A percentile compares a stretch with the other conserved stretches of the same genome.
phyloP scores from a whole-genome alignment of 2,329 filamentous ascomycete genomes.

The Neobulgaria alba region DNA sequence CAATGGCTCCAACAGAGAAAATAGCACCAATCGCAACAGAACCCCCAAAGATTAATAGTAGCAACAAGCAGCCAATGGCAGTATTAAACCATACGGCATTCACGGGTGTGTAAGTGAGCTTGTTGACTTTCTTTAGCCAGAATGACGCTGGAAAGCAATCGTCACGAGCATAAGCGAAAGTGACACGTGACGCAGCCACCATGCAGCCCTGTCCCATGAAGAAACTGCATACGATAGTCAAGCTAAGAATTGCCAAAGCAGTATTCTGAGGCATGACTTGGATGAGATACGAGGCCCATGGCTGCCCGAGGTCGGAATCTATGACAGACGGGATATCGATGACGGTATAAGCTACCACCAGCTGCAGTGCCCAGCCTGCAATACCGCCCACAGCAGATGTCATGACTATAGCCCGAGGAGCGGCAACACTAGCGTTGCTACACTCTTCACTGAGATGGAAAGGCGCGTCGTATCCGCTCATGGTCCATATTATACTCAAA shows the following conservation, averaged over 20 bases:
- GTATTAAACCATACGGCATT: conserved; percentile 61
- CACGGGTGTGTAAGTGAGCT: conserved; percentile 50
- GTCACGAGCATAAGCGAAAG: conserved; percentile 62
- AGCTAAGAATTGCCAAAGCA: conserved; percentile 47
- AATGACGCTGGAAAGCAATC: conserved; percentile 54
- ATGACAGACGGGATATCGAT: conserved; percentile 49
- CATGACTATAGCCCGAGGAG: conserved; percentile 63
- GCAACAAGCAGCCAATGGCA: conserved; percentile 45
- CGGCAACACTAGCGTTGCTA: conserved; percentile 61
- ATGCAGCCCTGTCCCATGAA: conserved; percentile 65
- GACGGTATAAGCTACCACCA: conserved; percentile 62
- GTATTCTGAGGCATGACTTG: conserved; percentile 52
- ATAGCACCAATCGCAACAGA: conserved; percentile 51
- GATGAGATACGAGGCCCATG: conserved; percentile 59
- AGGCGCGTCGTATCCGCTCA: conserved; percentile 57
- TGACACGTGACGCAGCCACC: conserved; percentile 54
- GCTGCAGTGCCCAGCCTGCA: conserved; percentile 65
- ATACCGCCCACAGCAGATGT: conserved; percentile 58
- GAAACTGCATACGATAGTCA: conserved; percentile 59
- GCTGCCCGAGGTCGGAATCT: conserved; percentile 54
- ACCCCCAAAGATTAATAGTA: conserved; percentile 57
- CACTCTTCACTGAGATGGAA: conserved; percentile 72
- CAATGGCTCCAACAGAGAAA: conserved; percentile 59
- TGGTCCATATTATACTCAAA: conserved; percentile 61
- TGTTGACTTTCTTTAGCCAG: conserved; percentile 51